Conservation (phyloP, 371 early-diverging fungal genomes). For the Circinella minor region DNA sequence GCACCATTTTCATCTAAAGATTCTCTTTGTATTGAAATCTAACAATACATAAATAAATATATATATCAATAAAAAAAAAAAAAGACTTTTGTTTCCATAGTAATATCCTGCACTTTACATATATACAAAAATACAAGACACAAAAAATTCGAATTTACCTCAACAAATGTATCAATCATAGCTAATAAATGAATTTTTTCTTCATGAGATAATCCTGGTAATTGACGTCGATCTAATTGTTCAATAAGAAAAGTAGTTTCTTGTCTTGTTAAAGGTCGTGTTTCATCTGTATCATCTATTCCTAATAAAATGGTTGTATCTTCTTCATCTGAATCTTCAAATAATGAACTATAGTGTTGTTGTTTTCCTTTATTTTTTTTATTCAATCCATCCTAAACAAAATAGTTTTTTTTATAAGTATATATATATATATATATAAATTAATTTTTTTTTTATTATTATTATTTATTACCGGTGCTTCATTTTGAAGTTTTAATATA, state of each 20-base stretch:
- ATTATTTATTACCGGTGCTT: slow-evolving; percentile 25
- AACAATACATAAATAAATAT: no score
- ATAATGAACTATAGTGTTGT: slow-evolving; percentile 34
- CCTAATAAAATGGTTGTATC: neutral
- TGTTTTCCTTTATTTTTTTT: neutral
- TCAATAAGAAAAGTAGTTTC: slow-evolving; percentile 38
- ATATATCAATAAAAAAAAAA: no score
- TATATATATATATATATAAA: no score
- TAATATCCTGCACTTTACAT: no score
- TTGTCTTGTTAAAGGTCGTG: slow-evolving; percentile 39
- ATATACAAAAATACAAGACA: no score
- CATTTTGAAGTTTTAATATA: slow-evolving; percentile 57
- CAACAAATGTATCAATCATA: slow-evolving; percentile 65
- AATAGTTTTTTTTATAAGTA: neutral
- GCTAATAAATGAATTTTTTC: slow-evolving; percentile 60
- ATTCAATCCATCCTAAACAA: neutral
- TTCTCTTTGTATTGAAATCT: slow-evolving; percentile 68
- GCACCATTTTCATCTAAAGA: slow-evolving; percentile 91
- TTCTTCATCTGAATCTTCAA: slow-evolving; percentile 35
- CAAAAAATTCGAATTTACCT: slow-evolving; percentile 42
- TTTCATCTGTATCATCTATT: slow-evolving; percentile 27
- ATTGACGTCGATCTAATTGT: slow-evolving; percentile 43
- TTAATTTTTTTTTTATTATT: no score
- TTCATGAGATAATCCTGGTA: slow-evolving; percentile 48
- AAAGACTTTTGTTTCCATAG: no score